Evolutionary conservation across 2,329 filamentous ascomycete species (phyloP).

Genomic region (Scedosporium apiospermum): DNA sequence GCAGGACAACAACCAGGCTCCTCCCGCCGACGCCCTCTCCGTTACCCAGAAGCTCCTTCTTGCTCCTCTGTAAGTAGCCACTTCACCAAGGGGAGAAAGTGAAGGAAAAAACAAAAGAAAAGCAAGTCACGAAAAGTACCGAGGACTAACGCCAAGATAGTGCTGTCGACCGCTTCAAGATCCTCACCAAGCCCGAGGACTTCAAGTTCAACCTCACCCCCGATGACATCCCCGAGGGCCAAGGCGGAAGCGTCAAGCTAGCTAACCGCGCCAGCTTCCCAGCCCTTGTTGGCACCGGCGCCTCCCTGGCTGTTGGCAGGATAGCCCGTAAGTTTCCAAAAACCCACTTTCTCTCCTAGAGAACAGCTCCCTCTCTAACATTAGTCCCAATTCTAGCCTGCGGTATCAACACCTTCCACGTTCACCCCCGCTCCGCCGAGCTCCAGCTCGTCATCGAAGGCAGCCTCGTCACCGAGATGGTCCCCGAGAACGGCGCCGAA

Average conservation of each 20-base stretch:
- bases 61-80: conserved; percentile 8
- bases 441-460: conserved; percentile 42
- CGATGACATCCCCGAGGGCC: conserved; percentile 34
- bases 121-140: neutral
- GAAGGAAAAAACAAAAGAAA: neutral
- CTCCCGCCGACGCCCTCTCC: conserved; percentile 17
- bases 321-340: conserved; percentile 27
- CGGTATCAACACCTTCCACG: conserved; percentile 48
- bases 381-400: conserved; percentile 23
- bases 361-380: conserved; percentile 9
- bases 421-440: conserved; percentile 44
- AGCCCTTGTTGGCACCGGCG: conserved; percentile 37
- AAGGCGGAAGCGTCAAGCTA: conserved; percentile 29
- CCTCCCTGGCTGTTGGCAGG: conserved; percentile 41
- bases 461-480: conserved; percentile 39
- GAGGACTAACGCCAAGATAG: conserved; percentile 10
- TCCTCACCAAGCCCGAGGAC: conserved; percentile 27
- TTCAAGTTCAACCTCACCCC: conserved; percentile 37
- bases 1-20: conserved; percentile 2
- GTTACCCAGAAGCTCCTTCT: conserved; percentile 17
- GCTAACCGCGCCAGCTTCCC: conserved; percentile 46
- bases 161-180: conserved; percentile 27
- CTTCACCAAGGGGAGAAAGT: neutral
- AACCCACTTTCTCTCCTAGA: conserved; percentile 6
- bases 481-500: conserved; percentile 42